Evolutionary conservation across 768 basidiomycete species (phyloP), one percentile per base, ranked within the genome.

Genomic region (Naganishia kalamii): DNA sequence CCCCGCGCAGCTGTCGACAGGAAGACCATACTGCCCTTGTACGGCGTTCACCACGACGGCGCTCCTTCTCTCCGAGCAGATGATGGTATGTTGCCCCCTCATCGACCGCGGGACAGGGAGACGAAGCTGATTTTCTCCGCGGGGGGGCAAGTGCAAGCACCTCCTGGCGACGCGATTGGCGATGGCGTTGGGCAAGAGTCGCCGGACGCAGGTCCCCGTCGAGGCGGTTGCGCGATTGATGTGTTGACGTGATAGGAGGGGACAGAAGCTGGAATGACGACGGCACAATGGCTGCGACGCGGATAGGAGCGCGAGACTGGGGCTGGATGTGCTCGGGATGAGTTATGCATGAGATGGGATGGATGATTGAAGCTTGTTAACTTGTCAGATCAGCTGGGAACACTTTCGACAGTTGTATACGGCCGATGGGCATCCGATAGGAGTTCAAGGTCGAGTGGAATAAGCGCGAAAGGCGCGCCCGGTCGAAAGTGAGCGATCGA

Each of bases 81-180:
- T 52, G 10, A 64, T 64, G 63, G 63, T 64, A 41, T 17, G 50
- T 44, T 1, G 11, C 17, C 48, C 46, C 41, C 30, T 2, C 7
- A 13, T 27, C 23, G 33, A 37, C 30, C 21, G 12, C 12, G 3
- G 19, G 29, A 25, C 30, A 10, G 13, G 33, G 33, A n/a, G 5
- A 15, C 43, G 19, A 21, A 17, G 23, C 21, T 19, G 23, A 8
- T 15, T 3, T 11, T 23, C n/a, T 13, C 11, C 25, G 4, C 17
- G 7, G 2, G n/a, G n/a, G n/a, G n/a, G n/a, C n/a, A 30, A 64
- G 63, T 64, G 63, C 63, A 64, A 64, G 51, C 63, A 64, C 41
- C 25, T 64, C n/a, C 63, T 64, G 15, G 63, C 63, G 3, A 40
- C 50, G 8, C 27, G 46, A 19, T 33, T 64, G 13, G 63, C 63